phyloP scores from a whole-genome alignment of 2,329 filamentous ascomycete species.

The Cephalotrichum gorgonifer region DNA sequence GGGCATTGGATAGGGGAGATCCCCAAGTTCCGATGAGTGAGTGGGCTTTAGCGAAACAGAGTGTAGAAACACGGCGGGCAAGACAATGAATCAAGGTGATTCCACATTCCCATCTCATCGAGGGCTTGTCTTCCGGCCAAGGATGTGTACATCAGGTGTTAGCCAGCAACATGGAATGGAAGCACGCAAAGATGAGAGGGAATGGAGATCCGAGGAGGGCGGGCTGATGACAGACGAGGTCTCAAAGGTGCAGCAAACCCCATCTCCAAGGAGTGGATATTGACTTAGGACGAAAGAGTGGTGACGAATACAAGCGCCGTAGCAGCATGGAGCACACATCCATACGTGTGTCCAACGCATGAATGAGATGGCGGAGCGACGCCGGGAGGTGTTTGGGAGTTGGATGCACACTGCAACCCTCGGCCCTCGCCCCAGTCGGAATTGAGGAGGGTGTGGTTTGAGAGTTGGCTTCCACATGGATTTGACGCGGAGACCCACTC shows the following conservation, averaged over 20 bases:
- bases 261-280: background rate
- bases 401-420: slow-evolving; percentile 1
- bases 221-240: background rate
- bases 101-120: background rate
- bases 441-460: background rate
- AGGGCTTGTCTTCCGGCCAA: background rate
- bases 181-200: background rate
- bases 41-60: background rate
- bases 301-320: background rate
- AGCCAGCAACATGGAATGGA: slow-evolving; percentile 1
- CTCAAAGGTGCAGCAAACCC: background rate
- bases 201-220: background rate
- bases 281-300: slow-evolving; percentile 3
- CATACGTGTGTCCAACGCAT: slow-evolving; percentile 3
- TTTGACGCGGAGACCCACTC: background rate
- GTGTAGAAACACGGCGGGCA: background rate
- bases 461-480: background rate
- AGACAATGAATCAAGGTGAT: background rate
- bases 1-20: background rate
- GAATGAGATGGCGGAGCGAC: background rate
- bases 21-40: background rate
- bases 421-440: background rate
- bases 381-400: slow-evolving; percentile 3
- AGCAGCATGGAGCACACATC: background rate
- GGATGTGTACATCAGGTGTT: background rate